Evolutionary conservation across 176 grass and related monocot genomes (phyloP).

Genomic region (Cenchrus fungigraminus): DNA sequence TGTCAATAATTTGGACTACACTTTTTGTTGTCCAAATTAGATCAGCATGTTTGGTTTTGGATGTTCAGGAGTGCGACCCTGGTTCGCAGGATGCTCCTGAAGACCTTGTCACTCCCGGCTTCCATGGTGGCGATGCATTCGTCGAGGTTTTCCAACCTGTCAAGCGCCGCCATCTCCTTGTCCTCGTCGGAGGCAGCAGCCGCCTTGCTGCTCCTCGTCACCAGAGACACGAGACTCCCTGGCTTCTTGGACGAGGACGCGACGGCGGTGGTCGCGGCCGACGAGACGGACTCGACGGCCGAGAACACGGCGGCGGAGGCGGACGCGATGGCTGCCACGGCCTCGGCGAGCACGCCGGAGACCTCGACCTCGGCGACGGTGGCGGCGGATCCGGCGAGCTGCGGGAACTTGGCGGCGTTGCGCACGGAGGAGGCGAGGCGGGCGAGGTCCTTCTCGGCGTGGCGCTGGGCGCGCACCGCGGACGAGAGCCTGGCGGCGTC

Average conservation of each 20-base stretch:
- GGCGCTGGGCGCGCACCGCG: constrained; percentile 35
- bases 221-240: neutral
- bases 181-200: constrained; percentile 9
- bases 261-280: neutral
- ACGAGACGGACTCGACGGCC: constrained; percentile 16
- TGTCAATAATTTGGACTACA: neutral
- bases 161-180: constrained; percentile 3
- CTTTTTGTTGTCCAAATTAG: neutral
- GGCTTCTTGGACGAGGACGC: constrained; percentile 28
- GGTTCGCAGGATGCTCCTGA: constrained; percentile 48
- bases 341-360: constrained; percentile 40
- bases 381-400: neutral
- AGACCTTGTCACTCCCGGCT: constrained; percentile 51
- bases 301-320: constrained; percentile 46
- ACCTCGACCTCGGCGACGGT: constrained; percentile 42
- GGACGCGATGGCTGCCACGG: constrained; percentile 14
- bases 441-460: constrained; percentile 46
- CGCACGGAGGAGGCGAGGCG: constrained; percentile 45
- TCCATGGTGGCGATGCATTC: constrained; percentile 43
- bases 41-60: constrained; percentile 43
- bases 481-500: constrained; percentile 41
- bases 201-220: constrained; percentile 31
- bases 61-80: constrained; percentile 71
- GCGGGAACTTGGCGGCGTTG: constrained; percentile 17
- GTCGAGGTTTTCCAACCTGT: constrained; percentile 34